phyloP scores from a whole-genome alignment of 2,329 filamentous ascomycete genomes.

The Pseudogymnoascus sp. region DNA sequence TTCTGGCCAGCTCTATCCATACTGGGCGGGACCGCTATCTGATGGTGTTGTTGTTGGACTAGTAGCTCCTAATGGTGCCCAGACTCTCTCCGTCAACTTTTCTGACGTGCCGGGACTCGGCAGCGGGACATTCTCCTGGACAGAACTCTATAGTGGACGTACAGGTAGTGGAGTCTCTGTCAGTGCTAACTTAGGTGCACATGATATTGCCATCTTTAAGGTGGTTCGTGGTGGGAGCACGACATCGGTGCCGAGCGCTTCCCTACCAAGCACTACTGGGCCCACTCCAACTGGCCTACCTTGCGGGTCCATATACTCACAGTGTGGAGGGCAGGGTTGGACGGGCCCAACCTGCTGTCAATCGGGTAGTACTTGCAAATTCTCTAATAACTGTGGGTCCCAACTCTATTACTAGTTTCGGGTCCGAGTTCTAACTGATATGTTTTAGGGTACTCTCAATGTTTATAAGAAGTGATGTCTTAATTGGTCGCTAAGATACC shows the following conservation, averaged over 20 bases:
- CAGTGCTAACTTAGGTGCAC: background rate
- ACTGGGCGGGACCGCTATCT: conserved; percentile 33
- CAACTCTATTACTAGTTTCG: too few species aligned
- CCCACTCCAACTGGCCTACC: background rate
- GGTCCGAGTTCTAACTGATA: too few species aligned
- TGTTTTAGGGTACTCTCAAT: too few species aligned
- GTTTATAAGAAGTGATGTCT: too few species aligned
- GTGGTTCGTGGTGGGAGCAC: background rate
- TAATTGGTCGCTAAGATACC: too few species aligned
- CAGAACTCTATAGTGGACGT: conserved; percentile 23
- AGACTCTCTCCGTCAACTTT: conserved; percentile 38
- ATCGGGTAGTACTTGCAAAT: too few species aligned
- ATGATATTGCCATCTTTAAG: background rate
- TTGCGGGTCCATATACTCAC: background rate
- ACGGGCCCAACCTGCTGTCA: background rate
- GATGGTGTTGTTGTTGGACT: conserved; percentile 31
- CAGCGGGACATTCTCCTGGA: conserved; percentile 34
- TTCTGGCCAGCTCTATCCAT: conserved; percentile 34
- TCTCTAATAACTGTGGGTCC: too few species aligned
- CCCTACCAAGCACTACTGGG: background rate
- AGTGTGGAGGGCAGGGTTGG: background rate
- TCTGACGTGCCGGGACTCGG: conserved; percentile 32
- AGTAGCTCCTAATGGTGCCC: conserved; percentile 31
- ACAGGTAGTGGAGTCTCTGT: conserved; percentile 18
- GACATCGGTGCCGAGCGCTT: background rate